Evolutionary conservation across 805 yeast species (phyloP).

Genomic region (Wickerhamomyces sydowiorum): DNA sequence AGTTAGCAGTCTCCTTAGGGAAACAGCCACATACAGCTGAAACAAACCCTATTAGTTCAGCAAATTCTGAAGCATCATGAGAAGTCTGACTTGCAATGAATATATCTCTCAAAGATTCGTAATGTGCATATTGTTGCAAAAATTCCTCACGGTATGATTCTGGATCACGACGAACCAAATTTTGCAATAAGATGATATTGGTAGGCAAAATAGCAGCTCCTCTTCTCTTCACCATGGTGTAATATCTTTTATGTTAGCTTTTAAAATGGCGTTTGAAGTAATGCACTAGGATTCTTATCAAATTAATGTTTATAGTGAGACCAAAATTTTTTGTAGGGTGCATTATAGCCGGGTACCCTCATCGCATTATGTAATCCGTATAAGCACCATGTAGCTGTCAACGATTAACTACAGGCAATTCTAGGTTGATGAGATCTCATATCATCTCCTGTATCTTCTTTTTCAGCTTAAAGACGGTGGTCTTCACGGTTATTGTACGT

Average conservation of each 20-base stretch:
- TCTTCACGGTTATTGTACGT: no score
- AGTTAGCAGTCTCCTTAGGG: conserved; percentile 80
- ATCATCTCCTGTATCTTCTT: no score
- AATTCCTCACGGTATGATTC: conserved; percentile 93
- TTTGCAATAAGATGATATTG: conserved; percentile 86
- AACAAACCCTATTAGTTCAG: conserved; percentile 83
- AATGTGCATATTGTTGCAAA: conserved; percentile 86
- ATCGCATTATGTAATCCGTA: conserved; percentile 13
- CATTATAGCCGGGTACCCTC: conserved; percentile 11
- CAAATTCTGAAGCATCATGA: conserved; percentile 48
- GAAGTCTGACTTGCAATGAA: conserved; percentile 61
- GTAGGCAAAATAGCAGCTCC: conserved; percentile 93
- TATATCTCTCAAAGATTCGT: conserved; percentile 84
- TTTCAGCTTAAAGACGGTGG: no score
- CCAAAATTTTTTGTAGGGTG: background rate
- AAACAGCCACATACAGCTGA: conserved; percentile 88
- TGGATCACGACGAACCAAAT: conserved; percentile 90
- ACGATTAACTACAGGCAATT: no score
- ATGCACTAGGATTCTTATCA: background rate
- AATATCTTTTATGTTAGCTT: no score
- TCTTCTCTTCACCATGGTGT: conserved; percentile 79
- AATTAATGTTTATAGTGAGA: background rate
- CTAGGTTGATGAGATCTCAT: no score
- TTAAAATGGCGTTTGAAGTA: background rate
- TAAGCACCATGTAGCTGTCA: no score